A percentile compares a stretch with the other conserved stretches of the same genome.
phyloP scores from a whole-genome alignment of 192 early-diverging fungal species.

The Rhizoclosmatium sp. region DNA sequence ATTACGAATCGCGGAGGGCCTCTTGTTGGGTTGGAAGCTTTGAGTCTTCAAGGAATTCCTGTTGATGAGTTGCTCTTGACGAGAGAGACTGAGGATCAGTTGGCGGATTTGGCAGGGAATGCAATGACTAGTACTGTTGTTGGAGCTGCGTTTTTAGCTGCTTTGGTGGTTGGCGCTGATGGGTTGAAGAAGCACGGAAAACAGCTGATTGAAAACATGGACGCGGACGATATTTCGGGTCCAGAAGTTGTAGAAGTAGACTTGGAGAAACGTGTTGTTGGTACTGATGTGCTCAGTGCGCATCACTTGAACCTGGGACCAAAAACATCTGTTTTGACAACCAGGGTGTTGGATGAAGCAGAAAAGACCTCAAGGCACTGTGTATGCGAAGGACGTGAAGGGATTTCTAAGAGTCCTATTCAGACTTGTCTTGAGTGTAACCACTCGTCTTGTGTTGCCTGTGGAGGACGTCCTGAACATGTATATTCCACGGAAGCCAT shows the following conservation, averaged over 20 bases:
- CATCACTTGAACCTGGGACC: conserved; percentile 34
- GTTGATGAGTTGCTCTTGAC: conserved; percentile 53
- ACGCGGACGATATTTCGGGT: background rate
- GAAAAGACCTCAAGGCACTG: conserved; percentile 39
- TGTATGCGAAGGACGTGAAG: conserved; percentile 52
- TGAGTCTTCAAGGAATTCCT: conserved; percentile 54
- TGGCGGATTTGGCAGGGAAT: conserved; percentile 58
- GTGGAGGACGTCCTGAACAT: conserved; percentile 56
- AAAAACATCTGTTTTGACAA: background rate
- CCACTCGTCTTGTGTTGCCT: conserved; percentile 47
- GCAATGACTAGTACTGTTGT: conserved; percentile 61
- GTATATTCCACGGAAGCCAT: conserved; percentile 28
- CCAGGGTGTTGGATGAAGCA: conserved; percentile 34
- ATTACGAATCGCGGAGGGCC: conserved; percentile 58
- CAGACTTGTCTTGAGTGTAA: conserved; percentile 46
- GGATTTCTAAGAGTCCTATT: conserved; percentile 30
- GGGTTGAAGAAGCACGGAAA: background rate
- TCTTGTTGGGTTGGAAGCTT: conserved; percentile 51
- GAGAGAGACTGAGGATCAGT: conserved; percentile 50
- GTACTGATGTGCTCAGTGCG: conserved; percentile 27
- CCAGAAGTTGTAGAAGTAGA: background rate
- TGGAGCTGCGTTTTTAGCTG: conserved; percentile 49
- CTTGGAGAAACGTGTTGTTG: conserved; percentile 22
- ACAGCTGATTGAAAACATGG: background rate
- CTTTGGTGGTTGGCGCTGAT: conserved; percentile 36